A percentile compares a stretch with the other conserved stretches of the same genome.
phyloP scores from a whole-genome alignment of 2,329 filamentous ascomycete species.

The Trichothecium sympodiale region DNA sequence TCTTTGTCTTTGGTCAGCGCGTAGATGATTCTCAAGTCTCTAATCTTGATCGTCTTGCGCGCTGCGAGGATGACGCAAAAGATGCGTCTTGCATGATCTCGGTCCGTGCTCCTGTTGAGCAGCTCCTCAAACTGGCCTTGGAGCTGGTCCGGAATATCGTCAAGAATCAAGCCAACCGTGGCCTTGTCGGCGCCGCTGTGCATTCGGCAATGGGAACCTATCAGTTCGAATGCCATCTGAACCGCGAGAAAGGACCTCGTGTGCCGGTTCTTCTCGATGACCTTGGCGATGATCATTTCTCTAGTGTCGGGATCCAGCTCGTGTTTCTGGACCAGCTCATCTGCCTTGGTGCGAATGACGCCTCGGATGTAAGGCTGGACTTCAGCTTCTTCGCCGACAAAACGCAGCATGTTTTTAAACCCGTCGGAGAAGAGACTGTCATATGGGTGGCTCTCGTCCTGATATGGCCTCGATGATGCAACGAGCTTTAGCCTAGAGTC shows the following conservation, averaged over 20 bases:
- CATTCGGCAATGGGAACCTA: neutral
- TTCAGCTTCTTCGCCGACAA: neutral
- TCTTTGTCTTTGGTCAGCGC: neutral
- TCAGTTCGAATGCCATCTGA: slow-evolving; percentile 1
- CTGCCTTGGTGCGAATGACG: neutral
- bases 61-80: neutral
- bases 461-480: slow-evolving; percentile 1
- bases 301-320: neutral
- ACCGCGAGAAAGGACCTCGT: neutral
- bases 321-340: neutral
- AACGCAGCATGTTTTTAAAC: neutral
- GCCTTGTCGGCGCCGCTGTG: neutral
- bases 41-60: neutral
- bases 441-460: slow-evolving; percentile 1
- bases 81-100: neutral
- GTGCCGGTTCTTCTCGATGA: neutral
- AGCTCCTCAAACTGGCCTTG: neutral
- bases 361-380: neutral
- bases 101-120: neutral
- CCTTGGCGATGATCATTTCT: neutral
- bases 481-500: neutral
- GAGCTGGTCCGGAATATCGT: neutral
- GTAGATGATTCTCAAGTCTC: slow-evolving; percentile 1
- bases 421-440: neutral
- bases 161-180: neutral